Percentiles rank a stretch among this genome's conserved stretches.
phyloP scores from a whole-genome alignment of 257 asterid species.

The Linaria vulgaris region DNA sequence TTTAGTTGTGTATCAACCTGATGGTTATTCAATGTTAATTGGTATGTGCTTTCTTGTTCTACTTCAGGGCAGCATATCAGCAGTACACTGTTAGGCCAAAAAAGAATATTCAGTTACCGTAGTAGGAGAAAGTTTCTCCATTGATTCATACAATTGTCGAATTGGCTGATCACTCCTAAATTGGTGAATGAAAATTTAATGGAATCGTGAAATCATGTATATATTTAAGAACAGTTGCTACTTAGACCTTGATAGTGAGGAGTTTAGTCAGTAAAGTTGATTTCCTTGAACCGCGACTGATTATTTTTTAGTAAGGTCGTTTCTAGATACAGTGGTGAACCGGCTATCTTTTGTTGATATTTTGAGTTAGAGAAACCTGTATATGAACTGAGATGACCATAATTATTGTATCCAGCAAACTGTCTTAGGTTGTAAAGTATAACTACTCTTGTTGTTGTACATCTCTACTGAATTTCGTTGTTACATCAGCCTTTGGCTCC shows the following conservation, averaged over 20 bases:
- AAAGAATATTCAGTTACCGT: not conserved
- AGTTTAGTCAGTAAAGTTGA: not conserved
- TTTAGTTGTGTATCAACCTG: not conserved
- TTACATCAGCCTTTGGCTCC: not conserved
- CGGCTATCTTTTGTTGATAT: constrained; percentile 15
- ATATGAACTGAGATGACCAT: not conserved
- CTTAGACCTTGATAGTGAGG: not conserved
- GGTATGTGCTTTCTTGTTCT: not conserved
- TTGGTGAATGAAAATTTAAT: no score
- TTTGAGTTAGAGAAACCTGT: not conserved
- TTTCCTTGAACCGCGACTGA: not conserved
- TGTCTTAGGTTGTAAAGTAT: not conserved
- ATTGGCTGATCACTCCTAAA: no score
- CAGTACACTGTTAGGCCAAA: not conserved
- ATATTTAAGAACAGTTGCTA: not conserved
- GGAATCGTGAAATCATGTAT: constrained; percentile 1
- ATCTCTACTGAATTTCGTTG: not conserved
- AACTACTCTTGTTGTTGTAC: not conserved
- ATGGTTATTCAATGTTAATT: not conserved
- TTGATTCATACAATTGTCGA: no score
- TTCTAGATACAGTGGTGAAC: not conserved
- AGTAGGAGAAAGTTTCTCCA: not conserved
- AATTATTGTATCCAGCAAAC: not conserved
- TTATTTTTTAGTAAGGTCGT: not conserved
- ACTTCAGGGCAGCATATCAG: not conserved